phyloP scores from a whole-genome alignment of 2,329 filamentous ascomycete species.

The Coniochaeta sp. region DNA sequence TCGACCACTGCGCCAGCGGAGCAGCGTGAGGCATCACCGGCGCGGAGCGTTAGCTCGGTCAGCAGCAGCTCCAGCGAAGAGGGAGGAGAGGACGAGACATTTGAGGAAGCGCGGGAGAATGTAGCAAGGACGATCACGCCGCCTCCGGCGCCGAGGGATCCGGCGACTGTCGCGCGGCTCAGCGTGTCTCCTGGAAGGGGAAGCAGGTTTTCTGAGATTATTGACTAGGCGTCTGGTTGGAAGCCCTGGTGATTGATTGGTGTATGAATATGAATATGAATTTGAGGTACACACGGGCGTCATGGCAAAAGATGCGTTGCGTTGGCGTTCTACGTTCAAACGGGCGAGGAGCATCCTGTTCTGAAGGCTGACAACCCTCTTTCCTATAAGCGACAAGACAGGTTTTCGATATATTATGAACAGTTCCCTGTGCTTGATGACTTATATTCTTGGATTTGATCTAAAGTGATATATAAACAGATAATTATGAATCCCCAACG shows the following conservation, averaged over 20 bases:
- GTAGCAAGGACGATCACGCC: background rate
- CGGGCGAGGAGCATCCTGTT: background rate
- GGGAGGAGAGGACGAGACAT: background rate
- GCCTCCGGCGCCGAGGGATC: constrained; percentile 3
- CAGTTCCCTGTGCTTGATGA: no score
- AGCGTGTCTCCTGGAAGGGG: constrained; percentile 36
- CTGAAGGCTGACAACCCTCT: background rate
- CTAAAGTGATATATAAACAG: no score
- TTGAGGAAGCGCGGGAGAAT: background rate
- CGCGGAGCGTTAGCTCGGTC: background rate
- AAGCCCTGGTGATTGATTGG: background rate
- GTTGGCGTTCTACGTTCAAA: background rate
- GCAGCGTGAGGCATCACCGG: background rate
- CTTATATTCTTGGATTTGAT: no score
- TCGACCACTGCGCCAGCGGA: background rate
- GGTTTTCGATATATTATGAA: background rate
- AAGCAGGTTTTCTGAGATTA: constrained; percentile 43
- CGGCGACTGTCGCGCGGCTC: constrained; percentile 8
- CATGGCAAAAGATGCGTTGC: background rate
- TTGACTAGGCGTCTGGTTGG: constrained; percentile 19
- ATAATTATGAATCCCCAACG: no score
- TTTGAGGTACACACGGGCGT: background rate
- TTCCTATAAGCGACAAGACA: background rate
- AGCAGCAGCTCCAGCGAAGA: background rate
- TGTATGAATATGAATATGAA: background rate